Percentiles rank a stretch among this genome's conserved stretches.
phyloP scores from a whole-genome alignment of 1,284 basidiomycete genomes.

The Cryptococcus maquisensis region DNA sequence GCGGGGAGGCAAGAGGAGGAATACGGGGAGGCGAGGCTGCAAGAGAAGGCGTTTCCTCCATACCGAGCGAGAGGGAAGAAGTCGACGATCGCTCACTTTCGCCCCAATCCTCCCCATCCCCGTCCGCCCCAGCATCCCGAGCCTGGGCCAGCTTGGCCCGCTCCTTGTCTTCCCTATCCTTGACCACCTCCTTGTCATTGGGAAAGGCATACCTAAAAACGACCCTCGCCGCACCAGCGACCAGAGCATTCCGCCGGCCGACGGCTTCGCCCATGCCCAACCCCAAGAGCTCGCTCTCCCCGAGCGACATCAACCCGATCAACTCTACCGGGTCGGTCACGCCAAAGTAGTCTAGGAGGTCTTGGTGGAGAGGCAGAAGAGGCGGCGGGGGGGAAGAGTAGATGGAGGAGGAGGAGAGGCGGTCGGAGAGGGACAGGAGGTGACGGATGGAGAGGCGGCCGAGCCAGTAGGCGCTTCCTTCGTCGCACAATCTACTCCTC shows the following conservation, averaged over 20 bases:
- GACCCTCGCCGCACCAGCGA: slow-evolving; percentile 35
- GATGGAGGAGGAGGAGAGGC: slow-evolving; percentile 24
- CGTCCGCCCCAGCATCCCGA: neutral
- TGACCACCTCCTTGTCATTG: slow-evolving; percentile 8
- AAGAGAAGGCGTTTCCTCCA: no score
- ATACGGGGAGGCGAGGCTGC: no score
- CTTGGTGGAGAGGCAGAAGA: slow-evolving; percentile 28
- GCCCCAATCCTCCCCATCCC: neutral
- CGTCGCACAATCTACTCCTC: slow-evolving; percentile 32
- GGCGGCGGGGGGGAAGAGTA: slow-evolving; percentile 18
- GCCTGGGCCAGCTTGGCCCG: neutral
- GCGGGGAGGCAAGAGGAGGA: no score
- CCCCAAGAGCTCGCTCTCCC: slow-evolving; percentile 11
- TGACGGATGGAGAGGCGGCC: slow-evolving; percentile 38
- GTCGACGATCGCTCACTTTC: neutral
- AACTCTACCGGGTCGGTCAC: slow-evolving; percentile 32
- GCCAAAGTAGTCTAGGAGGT: slow-evolving; percentile 38
- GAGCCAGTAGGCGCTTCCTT: slow-evolving; percentile 42
- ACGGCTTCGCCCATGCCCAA: slow-evolving; percentile 29
- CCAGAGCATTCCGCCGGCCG: slow-evolving; percentile 35
- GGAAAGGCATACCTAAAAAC: slow-evolving; percentile 41
- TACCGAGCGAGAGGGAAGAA: neutral
- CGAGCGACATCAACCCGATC: slow-evolving; percentile 32
- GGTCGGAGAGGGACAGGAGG: slow-evolving; percentile 31
- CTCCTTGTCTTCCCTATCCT: no score